These are phyloP conservation scores for Yamadazyma taylorii DNA, from an alignment of 1,139 yeast genomes.

Conservation along the genomic window DNA sequence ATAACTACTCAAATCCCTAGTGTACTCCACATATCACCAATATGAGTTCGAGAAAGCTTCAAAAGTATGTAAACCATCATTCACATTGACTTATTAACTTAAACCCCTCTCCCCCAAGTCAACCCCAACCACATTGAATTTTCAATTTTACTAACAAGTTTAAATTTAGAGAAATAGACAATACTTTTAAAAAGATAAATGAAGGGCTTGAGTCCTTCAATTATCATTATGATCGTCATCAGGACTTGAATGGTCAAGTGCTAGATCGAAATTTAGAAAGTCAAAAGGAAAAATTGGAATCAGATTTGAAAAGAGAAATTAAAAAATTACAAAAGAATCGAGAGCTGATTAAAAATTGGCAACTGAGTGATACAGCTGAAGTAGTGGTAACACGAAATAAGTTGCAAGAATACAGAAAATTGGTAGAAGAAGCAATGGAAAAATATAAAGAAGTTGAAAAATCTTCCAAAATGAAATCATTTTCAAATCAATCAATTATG, in stretches of 20 bases:
- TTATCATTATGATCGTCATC: slow-evolving; percentile 47
- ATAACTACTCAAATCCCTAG: no score
- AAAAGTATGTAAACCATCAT: slow-evolving; percentile 36
- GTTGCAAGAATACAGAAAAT: slow-evolving; percentile 41
- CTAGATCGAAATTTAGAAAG: slow-evolving; percentile 79
- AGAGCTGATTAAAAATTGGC: slow-evolving; percentile 96
- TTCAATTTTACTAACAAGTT: slow-evolving; percentile 18
- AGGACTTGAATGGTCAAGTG: slow-evolving; percentile 34
- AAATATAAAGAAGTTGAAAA: slow-evolving; percentile 49
- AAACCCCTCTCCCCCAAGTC: no score
- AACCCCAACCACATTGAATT: no score
- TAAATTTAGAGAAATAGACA: slow-evolving; percentile 71
- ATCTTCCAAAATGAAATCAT: slow-evolving; percentile 45
- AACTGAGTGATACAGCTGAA: slow-evolving; percentile 44
- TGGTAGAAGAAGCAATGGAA: slow-evolving; percentile 52
- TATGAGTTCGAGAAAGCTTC: slow-evolving; percentile 42
- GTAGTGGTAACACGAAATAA: slow-evolving; percentile 42
- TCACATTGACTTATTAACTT: no score
- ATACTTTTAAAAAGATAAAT: slow-evolving; percentile 88
- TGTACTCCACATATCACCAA: background rate
- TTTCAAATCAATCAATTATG: slow-evolving; percentile 48
- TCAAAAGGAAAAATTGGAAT: slow-evolving; percentile 91
- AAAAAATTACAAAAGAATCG: slow-evolving; percentile 91
- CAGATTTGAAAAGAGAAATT: slow-evolving; percentile 92
- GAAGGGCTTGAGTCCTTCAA: slow-evolving; percentile 88